Evolutionary conservation across 2,329 filamentous ascomycete species (phyloP).

Genomic region (Diaporthe capsici): DNA sequence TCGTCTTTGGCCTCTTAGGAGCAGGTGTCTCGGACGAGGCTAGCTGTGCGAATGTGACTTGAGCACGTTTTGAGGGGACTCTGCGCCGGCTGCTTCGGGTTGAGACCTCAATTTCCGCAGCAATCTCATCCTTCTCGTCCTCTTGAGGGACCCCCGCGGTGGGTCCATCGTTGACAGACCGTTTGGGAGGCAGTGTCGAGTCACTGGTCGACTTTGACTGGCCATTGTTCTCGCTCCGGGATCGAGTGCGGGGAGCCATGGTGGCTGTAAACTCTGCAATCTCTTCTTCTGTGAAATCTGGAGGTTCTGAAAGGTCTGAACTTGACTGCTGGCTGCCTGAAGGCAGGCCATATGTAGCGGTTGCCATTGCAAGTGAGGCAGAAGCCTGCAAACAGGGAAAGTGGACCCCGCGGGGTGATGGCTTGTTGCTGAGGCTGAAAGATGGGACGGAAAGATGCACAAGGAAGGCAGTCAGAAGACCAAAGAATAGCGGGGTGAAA

Average conservation of each 20-base stretch:
- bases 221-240: background rate
- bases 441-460: background rate
- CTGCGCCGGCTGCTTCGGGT: slow-evolving; percentile 9
- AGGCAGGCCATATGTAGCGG: slow-evolving; percentile 10
- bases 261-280: slow-evolving; percentile 19
- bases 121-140: background rate
- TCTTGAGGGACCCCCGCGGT: background rate
- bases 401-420: background rate
- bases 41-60: background rate
- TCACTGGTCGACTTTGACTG: background rate
- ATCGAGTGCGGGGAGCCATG: slow-evolving; percentile 16
- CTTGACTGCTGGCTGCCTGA: slow-evolving; percentile 33
- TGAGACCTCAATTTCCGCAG: slow-evolving; percentile 12
- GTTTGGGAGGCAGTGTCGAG: background rate
- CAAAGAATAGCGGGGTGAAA: background rate
- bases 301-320: slow-evolving; percentile 36
- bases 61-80: slow-evolving; percentile 27
- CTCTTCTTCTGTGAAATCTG: slow-evolving; percentile 27
- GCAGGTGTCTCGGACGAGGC: slow-evolving; percentile 24
- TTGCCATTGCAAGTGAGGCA: slow-evolving; percentile 22
- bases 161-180: background rate
- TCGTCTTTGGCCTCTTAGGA: slow-evolving; percentile 46
- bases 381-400: background rate
- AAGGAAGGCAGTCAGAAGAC: background rate
- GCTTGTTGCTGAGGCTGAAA: background rate